Conservation (phyloP, 2,329 filamentous ascomycete genomes). For the Arthrinium phaeospermum region DNA sequence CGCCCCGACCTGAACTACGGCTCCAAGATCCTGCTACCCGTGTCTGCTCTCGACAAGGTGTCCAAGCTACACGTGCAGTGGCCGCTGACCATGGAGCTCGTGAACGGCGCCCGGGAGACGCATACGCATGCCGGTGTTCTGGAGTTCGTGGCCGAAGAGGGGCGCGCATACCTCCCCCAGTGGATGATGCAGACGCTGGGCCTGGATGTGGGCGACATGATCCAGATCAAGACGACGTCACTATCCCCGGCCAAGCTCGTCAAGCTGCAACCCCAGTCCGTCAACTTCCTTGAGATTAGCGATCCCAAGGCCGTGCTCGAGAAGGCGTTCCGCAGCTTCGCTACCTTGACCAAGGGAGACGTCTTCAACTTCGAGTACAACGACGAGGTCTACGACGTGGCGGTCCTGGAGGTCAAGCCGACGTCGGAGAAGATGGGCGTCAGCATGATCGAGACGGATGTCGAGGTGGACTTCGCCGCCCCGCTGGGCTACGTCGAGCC, state of each 20-base stretch:
- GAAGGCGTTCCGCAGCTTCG: constrained; percentile 95
- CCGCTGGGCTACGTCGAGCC: constrained; percentile 95
- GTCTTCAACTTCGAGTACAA: constrained; percentile 98
- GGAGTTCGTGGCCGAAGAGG: constrained; percentile 97
- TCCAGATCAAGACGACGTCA: constrained; percentile 94
- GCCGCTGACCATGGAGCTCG: constrained; percentile 94
- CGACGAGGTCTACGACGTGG: constrained; percentile 90
- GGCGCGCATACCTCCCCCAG: constrained; percentile 92
- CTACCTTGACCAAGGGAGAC: constrained; percentile 90
- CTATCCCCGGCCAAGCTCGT: constrained; percentile 89
- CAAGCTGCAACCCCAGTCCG: constrained; percentile 94
- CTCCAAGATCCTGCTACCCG: constrained; percentile 97
- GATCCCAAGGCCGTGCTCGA: constrained; percentile 97
- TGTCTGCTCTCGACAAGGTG: constrained; percentile 94
- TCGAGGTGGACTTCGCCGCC: constrained; percentile 93
- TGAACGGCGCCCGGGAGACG: constrained; percentile 80
- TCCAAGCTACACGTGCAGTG: constrained; percentile 96
- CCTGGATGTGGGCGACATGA: constrained; percentile 89
- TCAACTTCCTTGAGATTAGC: constrained; percentile 93
- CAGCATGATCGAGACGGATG: constrained; percentile 93
- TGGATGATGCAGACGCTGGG: constrained; percentile 96
- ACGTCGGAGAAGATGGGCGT: constrained; percentile 83
- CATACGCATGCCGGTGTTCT: constrained; percentile 93
- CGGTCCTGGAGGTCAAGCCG: constrained; percentile 92
- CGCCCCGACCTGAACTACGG: constrained; percentile 91